phyloP scores from a whole-genome alignment of 2,329 filamentous ascomycete species.

The Aspergillus fructus region DNA sequence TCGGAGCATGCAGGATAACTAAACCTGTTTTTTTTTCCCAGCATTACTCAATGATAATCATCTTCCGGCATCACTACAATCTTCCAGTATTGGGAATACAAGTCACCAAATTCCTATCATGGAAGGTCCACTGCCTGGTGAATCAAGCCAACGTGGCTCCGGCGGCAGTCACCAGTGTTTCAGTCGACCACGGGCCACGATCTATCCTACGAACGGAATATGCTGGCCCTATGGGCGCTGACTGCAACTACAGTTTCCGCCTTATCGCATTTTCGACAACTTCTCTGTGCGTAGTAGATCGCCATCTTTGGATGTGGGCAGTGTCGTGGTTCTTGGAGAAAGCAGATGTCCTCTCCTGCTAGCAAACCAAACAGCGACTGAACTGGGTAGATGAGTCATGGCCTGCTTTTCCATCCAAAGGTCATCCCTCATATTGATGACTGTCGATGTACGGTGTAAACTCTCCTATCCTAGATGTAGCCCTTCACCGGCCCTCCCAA shows the following conservation, averaged over 20 bases:
- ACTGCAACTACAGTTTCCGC: background rate
- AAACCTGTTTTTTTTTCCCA: background rate
- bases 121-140: background rate
- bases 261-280: background rate
- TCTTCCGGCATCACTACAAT: background rate
- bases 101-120: background rate
- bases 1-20: background rate
- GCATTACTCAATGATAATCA: background rate
- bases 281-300: background rate
- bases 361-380: background rate
- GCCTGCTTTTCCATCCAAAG: background rate
- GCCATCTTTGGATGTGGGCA: background rate
- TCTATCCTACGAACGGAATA: constrained; percentile 15
- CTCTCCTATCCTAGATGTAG: background rate
- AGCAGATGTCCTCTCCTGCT: background rate
- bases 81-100: background rate
- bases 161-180: constrained; percentile 4
- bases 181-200: constrained; percentile 11
- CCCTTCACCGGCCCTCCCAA: background rate
- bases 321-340: background rate
- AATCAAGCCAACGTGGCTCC: background rate
- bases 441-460: background rate
- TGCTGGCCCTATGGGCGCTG: constrained; percentile 12
- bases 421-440: background rate
- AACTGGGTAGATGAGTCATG: background rate